These are phyloP conservation scores for Termitomyces sp. DNA, from an alignment of 768 basidiomycete species.

Conservation along the genomic window DNA sequence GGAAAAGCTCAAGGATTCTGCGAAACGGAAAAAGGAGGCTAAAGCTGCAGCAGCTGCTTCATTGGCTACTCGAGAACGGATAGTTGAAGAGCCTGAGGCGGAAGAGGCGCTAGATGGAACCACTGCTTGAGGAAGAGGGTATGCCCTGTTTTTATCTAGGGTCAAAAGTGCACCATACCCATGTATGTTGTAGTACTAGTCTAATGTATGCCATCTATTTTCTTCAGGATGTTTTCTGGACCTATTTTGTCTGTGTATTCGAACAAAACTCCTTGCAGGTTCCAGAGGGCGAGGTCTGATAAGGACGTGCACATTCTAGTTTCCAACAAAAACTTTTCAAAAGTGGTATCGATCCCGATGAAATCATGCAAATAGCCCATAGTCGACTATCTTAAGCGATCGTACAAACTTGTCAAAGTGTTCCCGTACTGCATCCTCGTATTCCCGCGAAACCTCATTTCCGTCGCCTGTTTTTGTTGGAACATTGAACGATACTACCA, in stretches of 20 bases:
- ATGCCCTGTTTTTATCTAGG: background rate
- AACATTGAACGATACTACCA: slow-evolving; percentile 83
- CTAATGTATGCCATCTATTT: background rate
- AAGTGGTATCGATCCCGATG: background rate
- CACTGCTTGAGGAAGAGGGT: slow-evolving; percentile 12
- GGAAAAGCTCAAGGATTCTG: slow-evolving; percentile 88
- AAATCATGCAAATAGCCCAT: slow-evolving; percentile 60
- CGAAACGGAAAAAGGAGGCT: slow-evolving; percentile 81
- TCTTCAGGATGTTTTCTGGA: no score
- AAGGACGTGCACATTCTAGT: background rate
- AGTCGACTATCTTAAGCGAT: slow-evolving; percentile 67
- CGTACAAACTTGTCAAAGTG: slow-evolving; percentile 54
- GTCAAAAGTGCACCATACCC: slow-evolving; percentile 3
- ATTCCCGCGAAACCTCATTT: slow-evolving; percentile 37
- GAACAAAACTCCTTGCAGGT: background rate
- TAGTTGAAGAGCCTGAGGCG: slow-evolving; percentile 68
- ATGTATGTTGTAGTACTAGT: background rate
- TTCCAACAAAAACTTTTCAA: background rate
- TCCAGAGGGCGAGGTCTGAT: no score
- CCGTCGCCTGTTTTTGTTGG: slow-evolving; percentile 52
- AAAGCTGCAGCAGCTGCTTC: slow-evolving; percentile 48
- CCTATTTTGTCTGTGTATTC: no score
- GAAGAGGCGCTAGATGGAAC: slow-evolving; percentile 45
- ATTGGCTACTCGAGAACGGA: slow-evolving; percentile 56
- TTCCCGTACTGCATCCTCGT: slow-evolving; percentile 30